phyloP scores from a whole-genome alignment of 1,284 basidiomycete genomes.

The Singerocomus inundabilis region DNA sequence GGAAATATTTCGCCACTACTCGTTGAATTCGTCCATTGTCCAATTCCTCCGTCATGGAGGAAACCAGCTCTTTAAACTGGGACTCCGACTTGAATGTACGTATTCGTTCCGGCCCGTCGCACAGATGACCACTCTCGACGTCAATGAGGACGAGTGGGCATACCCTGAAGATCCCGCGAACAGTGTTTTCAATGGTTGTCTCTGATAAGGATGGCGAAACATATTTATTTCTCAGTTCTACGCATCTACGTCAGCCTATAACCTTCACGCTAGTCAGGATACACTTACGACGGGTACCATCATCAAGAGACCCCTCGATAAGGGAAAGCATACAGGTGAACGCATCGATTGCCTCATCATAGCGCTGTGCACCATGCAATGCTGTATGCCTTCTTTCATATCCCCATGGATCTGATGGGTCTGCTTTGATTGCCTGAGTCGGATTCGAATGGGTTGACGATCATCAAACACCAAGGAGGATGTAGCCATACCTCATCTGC shows the following conservation, averaged over 20 bases:
- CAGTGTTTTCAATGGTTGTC: not conserved
- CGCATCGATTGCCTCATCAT: conserved; percentile 6
- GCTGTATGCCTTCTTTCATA: conserved; percentile 5
- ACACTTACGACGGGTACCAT: not conserved
- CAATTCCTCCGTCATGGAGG: not conserved
- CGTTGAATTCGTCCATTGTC: not conserved
- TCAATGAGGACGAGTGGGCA: conserved; percentile 12
- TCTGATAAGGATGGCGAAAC: not conserved
- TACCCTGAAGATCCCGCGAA: not conserved
- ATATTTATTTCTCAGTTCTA: conserved; percentile 1
- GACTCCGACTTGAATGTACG: conserved; percentile 8
- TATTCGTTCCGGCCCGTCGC: not conserved
- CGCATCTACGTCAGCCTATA: not conserved
- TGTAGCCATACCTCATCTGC: not conserved
- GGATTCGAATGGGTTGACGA: not conserved
- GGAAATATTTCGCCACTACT: not conserved
- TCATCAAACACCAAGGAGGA: too few relatives aligned
- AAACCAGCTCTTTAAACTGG: conserved; percentile 7
- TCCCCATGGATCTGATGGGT: not conserved
- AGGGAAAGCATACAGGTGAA: not conserved
- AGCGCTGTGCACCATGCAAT: not conserved
- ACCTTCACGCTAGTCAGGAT: too few relatives aligned
- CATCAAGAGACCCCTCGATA: conserved; percentile 2
- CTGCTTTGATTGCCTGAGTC: conserved; percentile 2
- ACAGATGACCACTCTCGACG: conserved; percentile 9